Conservation (phyloP, 768 basidiomycete species). For the Kwoniella botswanensis region DNA sequence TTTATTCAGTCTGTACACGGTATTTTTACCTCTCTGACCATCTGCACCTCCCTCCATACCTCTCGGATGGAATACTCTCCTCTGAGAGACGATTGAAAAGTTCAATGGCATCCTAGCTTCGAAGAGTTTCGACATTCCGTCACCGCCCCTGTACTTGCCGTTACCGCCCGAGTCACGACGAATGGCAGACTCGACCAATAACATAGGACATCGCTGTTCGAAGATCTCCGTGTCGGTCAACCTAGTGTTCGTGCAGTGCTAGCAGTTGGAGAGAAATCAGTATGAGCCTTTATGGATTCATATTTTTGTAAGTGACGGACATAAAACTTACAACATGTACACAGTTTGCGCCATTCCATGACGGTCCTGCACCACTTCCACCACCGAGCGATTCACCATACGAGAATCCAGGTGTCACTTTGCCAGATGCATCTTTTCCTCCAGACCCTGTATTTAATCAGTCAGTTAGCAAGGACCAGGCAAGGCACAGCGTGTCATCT, state of each 20-base stretch:
- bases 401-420: constrained; percentile 59
- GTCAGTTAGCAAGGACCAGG: constrained; percentile 20
- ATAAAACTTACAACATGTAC: constrained; percentile 33
- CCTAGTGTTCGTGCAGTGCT: constrained; percentile 32
- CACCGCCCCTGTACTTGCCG: constrained; percentile 43
- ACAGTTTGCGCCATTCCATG: constrained; percentile 45
- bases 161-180: constrained; percentile 41
- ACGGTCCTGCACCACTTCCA: constrained; percentile 50
- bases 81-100: constrained; percentile 44
- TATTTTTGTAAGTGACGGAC: too few relatives aligned
- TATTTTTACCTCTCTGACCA: constrained; percentile 27
- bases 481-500: constrained; percentile 59
- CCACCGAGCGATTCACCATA: constrained; percentile 70
- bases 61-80: constrained; percentile 44
- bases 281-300: too few relatives aligned
- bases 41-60: constrained; percentile 61
- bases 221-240: constrained; percentile 35
- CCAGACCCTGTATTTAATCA: background rate
- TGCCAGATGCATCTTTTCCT: constrained; percentile 20
- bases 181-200: constrained; percentile 40
- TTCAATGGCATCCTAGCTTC: constrained; percentile 42
- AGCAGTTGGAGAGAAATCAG: background rate
- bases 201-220: constrained; percentile 43
- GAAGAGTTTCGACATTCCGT: constrained; percentile 48
- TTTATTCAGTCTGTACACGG: constrained; percentile 24